phyloP scores from a whole-genome alignment of 352 stramenopile species.

The Phytopythium boreale region DNA sequence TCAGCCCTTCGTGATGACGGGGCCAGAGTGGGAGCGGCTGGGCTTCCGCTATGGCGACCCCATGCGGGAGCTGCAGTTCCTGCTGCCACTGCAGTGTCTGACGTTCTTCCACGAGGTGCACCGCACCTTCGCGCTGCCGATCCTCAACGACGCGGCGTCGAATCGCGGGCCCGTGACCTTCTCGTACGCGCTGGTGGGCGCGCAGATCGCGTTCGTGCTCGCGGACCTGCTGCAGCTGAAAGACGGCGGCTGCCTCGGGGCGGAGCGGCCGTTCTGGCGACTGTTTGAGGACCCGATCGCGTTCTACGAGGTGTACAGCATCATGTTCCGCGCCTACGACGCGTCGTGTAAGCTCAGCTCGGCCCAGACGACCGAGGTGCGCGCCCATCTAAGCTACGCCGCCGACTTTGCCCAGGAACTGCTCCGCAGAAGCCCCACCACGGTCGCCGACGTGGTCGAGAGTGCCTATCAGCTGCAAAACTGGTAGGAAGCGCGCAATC shows the following conservation, averaged over 20 bases:
- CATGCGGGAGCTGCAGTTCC: slow-evolving; percentile 59
- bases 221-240: slow-evolving; percentile 71
- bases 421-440: slow-evolving; percentile 60
- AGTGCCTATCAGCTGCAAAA: slow-evolving; percentile 75
- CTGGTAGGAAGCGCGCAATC: slow-evolving; percentile 32
- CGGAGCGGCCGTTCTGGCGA: slow-evolving; percentile 78
- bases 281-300: slow-evolving; percentile 84
- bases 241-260: slow-evolving; percentile 68
- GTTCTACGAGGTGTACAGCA: slow-evolving; percentile 78
- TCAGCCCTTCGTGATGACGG: slow-evolving; percentile 49
- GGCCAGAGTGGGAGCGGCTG: slow-evolving; percentile 49
- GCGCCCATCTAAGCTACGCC: slow-evolving; percentile 67
- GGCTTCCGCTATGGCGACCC: slow-evolving; percentile 71
- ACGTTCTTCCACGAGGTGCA: slow-evolving; percentile 83
- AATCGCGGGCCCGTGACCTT: slow-evolving; percentile 42
- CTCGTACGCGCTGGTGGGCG: slow-evolving; percentile 52
- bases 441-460: slow-evolving; percentile 57
- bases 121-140: slow-evolving; percentile 52
- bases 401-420: slow-evolving; percentile 70
- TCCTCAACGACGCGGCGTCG: slow-evolving; percentile 55
- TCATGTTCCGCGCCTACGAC: slow-evolving; percentile 73
- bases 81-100: slow-evolving; percentile 76
- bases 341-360: slow-evolving; percentile 55
- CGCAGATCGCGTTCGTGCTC: slow-evolving; percentile 54
- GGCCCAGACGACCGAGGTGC: slow-evolving; percentile 42